Evolutionary conservation across 257 asterid genomes (phyloP).

Genomic region (Mentha longifolia): DNA sequence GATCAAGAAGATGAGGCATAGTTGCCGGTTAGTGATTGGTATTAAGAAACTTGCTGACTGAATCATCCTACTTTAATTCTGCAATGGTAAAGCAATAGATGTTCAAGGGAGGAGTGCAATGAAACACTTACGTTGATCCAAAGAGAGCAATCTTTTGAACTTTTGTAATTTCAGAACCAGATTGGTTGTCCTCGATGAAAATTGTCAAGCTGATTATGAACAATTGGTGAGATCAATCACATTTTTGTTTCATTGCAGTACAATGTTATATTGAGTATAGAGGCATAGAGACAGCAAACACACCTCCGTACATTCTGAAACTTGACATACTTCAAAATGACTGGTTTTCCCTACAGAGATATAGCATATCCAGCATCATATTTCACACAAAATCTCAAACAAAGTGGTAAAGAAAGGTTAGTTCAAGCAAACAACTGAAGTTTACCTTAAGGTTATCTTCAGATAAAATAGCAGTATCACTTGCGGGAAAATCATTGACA

Average conservation of each 20-base stretch:
- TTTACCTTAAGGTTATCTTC: constrained; percentile 87
- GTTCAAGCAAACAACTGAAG: constrained; percentile 20
- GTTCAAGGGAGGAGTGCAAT: constrained; percentile 14
- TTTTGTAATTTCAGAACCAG: constrained; percentile 77
- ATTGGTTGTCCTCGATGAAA: constrained; percentile 95
- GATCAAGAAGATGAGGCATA: not conserved
- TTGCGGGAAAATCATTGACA: constrained; percentile 37
- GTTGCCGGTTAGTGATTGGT: not conserved
- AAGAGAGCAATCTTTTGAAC: constrained; percentile 83
- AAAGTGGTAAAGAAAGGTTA: not conserved
- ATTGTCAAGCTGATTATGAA: constrained; percentile 73
- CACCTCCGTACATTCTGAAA: constrained; percentile 39
- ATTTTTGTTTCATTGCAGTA: not conserved
- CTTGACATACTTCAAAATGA: constrained; percentile 34
- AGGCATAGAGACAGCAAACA: constrained; percentile 18
- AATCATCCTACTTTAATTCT: not conserved
- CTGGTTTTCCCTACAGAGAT: constrained; percentile 35
- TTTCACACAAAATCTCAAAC: constrained; percentile 25
- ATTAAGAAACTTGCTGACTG: not conserved
- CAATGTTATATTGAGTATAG: not conserved
- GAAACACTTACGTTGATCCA: constrained; percentile 86
- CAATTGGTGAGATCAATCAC: constrained; percentile 14
- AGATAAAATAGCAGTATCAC: constrained; percentile 45
- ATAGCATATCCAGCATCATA: constrained; percentile 22
- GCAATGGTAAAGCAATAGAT: constrained; percentile 13